A percentile compares a stretch with the other conserved stretches of the same genome.
These are phyloP conservation scores for Aureobasidium sp. DNA, from an alignment of 2,329 filamentous ascomycete genomes.

Conservation along the genomic window DNA sequence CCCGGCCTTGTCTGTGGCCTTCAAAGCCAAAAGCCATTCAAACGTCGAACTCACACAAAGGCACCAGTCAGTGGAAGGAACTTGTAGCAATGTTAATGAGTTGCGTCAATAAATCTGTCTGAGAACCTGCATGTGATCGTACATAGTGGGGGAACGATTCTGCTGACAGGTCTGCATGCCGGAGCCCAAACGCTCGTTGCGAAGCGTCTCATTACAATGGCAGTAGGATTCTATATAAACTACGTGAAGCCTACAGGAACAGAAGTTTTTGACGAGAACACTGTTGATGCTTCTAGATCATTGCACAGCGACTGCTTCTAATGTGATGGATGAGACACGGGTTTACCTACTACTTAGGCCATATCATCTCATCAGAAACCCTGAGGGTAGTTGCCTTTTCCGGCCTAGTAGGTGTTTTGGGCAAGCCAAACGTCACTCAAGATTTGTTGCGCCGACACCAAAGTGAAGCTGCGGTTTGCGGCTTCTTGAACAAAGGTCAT, in stretches of 20 bases:
- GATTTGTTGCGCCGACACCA: slow-evolving; percentile 5
- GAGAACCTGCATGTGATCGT: not conserved
- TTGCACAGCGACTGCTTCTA: no score
- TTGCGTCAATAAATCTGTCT: no score
- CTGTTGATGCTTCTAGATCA: no score
- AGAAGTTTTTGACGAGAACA: no score
- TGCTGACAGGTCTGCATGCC: not conserved
- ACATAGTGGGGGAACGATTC: not conserved
- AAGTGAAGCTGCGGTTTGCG: slow-evolving; percentile 1
- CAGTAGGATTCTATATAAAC: no score
- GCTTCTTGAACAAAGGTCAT: not conserved
- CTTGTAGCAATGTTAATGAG: no score
- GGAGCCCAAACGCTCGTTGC: not conserved
- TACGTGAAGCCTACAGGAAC: no score
- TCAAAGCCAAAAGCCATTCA: not conserved
- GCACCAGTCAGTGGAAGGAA: no score
- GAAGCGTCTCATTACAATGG: not conserved
- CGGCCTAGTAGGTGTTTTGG: slow-evolving; percentile 2
- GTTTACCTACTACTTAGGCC: no score
- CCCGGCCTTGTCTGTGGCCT: not conserved
- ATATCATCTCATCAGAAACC: not conserved
- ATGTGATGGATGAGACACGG: no score
- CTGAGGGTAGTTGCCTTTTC: not conserved
- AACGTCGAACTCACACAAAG: no score
- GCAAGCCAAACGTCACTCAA: slow-evolving; percentile 4